Evolutionary conservation across 805 yeast species (phyloP), one percentile per base, ranked within the genome.

Genomic region (Candida loeiensis): DNA sequence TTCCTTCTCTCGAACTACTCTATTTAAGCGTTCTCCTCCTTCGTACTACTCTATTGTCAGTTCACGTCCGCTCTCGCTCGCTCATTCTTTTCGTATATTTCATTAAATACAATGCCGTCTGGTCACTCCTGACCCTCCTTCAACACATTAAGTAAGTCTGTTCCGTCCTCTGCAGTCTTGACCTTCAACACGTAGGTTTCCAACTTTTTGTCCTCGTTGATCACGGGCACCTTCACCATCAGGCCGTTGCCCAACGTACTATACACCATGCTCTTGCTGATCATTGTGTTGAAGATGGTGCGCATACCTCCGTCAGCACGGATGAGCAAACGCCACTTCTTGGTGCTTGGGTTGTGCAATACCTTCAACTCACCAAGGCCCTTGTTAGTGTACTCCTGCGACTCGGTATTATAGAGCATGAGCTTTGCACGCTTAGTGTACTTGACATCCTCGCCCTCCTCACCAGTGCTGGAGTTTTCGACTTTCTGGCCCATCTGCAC

Each of bases 231-330:
- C 47, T 82, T 74, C 11, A 89, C 79, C 48, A 77, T 62, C 21
- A 80, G 77, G 21, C 86, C 82, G 57, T 81, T 74, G 36, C 91
- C 80, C 41, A 79, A 66, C 3, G 76, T 69, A 8, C 74, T 67
- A 57, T 88, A 90, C 1, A 66, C 67, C 43, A 87, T 65, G 37
- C 76, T 77, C 39, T 73, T 73, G 7, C 76, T 66, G 8, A 89
- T 60, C n/a, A 70, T 62, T 11, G 80, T 68, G 57, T 91, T 91
- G 44, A 91, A 63, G 34, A 91, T 60, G 12, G 89, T 80, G 50
- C 95, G 76, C 28, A 84, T 82, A 28, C 88, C 80, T 20, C 96
- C 96, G 41, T 90, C 98, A 0, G 96, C 86, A 53, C 98, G 79
- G 15, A 91, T 74, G 26, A 91, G 64, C 11, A 86, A 64, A 58